phyloP scores from a whole-genome alignment of 2,329 filamentous ascomycete genomes.

The Penicillium sp. region DNA sequence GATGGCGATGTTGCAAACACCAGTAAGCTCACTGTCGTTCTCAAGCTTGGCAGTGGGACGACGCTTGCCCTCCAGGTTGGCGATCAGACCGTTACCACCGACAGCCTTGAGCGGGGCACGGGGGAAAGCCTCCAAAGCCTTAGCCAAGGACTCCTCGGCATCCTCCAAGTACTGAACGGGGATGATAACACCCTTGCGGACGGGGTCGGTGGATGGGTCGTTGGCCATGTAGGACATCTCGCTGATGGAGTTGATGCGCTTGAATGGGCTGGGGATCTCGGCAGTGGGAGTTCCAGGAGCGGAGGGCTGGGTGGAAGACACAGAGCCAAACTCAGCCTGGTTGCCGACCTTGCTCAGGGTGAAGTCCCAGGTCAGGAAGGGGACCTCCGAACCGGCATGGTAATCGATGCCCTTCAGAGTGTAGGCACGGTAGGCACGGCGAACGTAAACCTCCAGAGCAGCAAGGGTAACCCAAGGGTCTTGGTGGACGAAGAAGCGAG shows the following conservation, averaged over 20 bases:
- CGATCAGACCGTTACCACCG: conserved; percentile 60
- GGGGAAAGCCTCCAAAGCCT: conserved; percentile 82
- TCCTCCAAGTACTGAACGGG: conserved; percentile 94
- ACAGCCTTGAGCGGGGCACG: conserved; percentile 59
- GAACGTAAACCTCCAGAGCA: conserved; percentile 92
- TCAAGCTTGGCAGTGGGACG: conserved; percentile 56
- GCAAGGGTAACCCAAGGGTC: conserved; percentile 94
- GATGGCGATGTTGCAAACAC: conserved; percentile 89
- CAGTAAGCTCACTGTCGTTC: conserved; percentile 75
- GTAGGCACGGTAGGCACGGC: conserved; percentile 95
- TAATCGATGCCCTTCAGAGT: conserved; percentile 87
- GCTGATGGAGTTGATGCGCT: conserved; percentile 90
- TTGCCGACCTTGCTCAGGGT: conserved; percentile 82
- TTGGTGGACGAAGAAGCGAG: conserved; percentile 90
- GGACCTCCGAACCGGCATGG: conserved; percentile 68
- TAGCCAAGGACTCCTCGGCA: conserved; percentile 79
- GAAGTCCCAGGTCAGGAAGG: conserved; percentile 92
- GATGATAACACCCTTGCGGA: conserved; percentile 89
- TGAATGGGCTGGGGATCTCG: conserved; percentile 62
- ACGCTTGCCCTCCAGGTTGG: conserved; percentile 75
- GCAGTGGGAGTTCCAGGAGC: conserved; percentile 73
- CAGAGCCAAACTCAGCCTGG: conserved; percentile 81
- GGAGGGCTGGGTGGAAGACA: conserved; percentile 74
- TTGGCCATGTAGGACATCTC: conserved; percentile 88
- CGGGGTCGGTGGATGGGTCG: conserved; percentile 69